phyloP scores from a whole-genome alignment of 192 early-diverging fungal genomes.

The Entomortierella chlamydospora region DNA sequence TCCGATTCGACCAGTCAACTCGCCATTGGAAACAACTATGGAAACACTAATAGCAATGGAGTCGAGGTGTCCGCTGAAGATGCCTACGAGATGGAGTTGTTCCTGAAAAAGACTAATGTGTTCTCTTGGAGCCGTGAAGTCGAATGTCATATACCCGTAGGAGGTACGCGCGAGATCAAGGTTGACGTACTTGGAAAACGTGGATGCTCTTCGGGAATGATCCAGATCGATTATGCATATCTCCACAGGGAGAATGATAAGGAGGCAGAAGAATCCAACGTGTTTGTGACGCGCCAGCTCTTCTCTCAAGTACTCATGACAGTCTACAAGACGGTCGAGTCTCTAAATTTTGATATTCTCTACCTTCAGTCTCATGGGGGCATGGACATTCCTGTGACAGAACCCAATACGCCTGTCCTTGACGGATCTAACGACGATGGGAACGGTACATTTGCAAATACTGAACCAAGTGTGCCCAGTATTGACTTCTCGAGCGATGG shows the following conservation, averaged over 20 bases:
- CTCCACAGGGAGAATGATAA: conserved; percentile 46
- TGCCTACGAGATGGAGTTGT: conserved; percentile 82
- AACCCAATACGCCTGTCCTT: conserved; percentile 38
- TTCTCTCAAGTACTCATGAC: conserved; percentile 76
- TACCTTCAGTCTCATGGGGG: conserved; percentile 61
- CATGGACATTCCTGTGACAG: conserved; percentile 44
- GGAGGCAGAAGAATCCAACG: conserved; percentile 26
- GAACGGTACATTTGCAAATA: conserved; percentile 11
- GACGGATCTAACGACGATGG: not conserved
- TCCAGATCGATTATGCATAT: conserved; percentile 80
- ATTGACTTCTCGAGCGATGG: conserved; percentile 59
- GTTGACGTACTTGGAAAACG: conserved; percentile 82
- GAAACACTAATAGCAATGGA: conserved; percentile 34
- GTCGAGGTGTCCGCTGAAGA: conserved; percentile 71
- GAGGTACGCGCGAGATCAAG: conserved; percentile 64
- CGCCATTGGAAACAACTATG: conserved; percentile 8
- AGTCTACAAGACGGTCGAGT: conserved; percentile 71
- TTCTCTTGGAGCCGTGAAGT: conserved; percentile 68
- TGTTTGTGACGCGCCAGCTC: conserved; percentile 76
- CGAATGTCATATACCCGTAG: conserved; percentile 58
- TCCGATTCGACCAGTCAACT: conserved; percentile 62
- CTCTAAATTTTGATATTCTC: conserved; percentile 74
- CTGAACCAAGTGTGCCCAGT: conserved; percentile 11
- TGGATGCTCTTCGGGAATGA: conserved; percentile 72
- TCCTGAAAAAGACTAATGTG: conserved; percentile 63